Base-by-base conservation (phyloP, 805 yeast genomes). In the Citeromyces nyonsensis region DNA sequence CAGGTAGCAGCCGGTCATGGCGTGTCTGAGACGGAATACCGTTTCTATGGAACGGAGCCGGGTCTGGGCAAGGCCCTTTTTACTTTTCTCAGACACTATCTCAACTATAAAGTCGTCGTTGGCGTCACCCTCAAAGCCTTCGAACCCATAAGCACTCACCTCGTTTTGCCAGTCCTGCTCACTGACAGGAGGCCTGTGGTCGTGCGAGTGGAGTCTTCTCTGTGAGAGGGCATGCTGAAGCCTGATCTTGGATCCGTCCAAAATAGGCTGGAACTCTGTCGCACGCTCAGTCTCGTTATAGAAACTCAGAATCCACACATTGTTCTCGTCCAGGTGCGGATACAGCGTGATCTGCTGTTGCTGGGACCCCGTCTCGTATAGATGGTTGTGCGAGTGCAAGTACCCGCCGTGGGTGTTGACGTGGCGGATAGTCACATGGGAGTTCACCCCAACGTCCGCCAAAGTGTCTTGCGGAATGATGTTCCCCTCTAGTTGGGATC, bases 261-360 rank as follows among this genome's bases (percentile, higher is more conserved):
- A 57, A 14, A 84, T 57, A 34, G 45, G 51, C 33, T 51, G 48
- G 26, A 54, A 44, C 42, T 55, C 60, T 26, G 34, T 38, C 32
- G 39, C 45, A 41, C 61, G 48, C 29, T 47, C 47, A 26, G 61
- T 57, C 6, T 56, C 65, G 51, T 80, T 63, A 20, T 62, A 65
- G 45, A 76, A 65, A 43, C 78, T 77, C 42, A 84, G 60, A 20
- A 65, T 45, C 80, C 95, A 86, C 34, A 79, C 71, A 51, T 88
- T 91, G 56, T 91, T 88, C 33, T 64, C 56, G 52, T 91, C 97
- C 49, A 83, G 83, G 54, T 74, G 84, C 12, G 86, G 82, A 52
- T 91, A 91, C 5, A 91, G 82, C 18, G 98, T 91, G 32, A 91
- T 66, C 55, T 91, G 99, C 53, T 86, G 96, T 56, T 91, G 97